Evolutionary conservation across 2,329 filamentous ascomycete genomes (phyloP).

Genomic region (Gliomastix tumulicola): DNA sequence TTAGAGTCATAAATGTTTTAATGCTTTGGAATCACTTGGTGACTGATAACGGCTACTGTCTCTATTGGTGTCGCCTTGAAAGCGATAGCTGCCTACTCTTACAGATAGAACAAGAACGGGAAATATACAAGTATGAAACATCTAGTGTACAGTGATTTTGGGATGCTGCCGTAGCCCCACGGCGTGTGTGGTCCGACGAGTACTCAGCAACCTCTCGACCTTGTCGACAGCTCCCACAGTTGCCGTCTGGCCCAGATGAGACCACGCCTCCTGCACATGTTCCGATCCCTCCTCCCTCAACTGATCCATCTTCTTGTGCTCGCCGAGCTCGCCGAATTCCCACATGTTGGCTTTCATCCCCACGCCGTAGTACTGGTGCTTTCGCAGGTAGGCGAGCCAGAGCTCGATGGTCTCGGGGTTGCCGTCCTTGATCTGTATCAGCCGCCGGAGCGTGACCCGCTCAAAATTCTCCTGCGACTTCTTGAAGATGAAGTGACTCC

Average conservation of each 20-base stretch:
- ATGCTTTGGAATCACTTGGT: no score
- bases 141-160: no score
- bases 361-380: conserved; percentile 91
- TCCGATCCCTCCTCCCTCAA: conserved; percentile 11
- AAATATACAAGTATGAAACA: conserved; percentile 8
- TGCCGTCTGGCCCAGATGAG: conserved; percentile 46
- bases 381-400: conserved; percentile 88
- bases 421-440: conserved; percentile 91
- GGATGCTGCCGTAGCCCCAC: conserved; percentile 17
- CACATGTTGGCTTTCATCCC: conserved; percentile 99
- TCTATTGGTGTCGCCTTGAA: no score
- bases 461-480: conserved; percentile 98
- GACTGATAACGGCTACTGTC: no score
- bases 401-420: conserved; percentile 81
- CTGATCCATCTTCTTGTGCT: conserved; percentile 15
- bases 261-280: conserved; percentile 44
- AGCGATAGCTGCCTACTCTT: no score
- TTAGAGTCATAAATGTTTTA: no score
- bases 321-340: conserved; percentile 71
- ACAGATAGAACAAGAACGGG: no score
- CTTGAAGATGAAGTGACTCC: conserved; percentile 88
- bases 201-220: conserved; percentile 49
- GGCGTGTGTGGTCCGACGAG: conserved; percentile 37
- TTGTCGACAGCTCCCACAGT: conserved; percentile 43
- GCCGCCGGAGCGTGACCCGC: conserved; percentile 72